These are phyloP conservation scores for Endocladia muricata DNA, from an alignment of 31 red algal species.

Conservation along the genomic window DNA sequence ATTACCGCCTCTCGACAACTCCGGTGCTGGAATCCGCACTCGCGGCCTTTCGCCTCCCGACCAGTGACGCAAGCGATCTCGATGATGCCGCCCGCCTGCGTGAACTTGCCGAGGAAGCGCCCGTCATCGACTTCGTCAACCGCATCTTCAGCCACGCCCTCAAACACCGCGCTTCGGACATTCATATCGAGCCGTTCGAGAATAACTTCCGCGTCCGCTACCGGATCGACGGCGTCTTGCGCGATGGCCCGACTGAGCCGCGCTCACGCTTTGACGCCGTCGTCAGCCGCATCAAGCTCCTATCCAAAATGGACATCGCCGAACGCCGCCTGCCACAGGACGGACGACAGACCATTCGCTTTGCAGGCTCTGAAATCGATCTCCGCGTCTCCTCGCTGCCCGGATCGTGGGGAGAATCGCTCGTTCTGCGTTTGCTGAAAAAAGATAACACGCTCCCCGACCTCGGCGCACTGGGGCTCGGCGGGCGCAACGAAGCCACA, in stretches of 20 bases:
- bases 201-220: background rate
- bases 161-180: background rate
- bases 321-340: constrained; percentile 15
- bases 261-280: background rate
- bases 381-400: constrained; percentile 20
- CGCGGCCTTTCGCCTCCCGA: background rate
- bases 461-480: background rate
- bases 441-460: background rate
- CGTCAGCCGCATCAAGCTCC: constrained; percentile 8
- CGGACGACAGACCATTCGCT: background rate
- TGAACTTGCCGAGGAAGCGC: background rate
- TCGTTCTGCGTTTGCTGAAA: constrained; percentile 19
- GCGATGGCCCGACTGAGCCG: background rate
- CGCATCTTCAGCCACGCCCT: background rate
- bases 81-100: background rate
- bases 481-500: background rate
- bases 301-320: constrained; percentile 13
- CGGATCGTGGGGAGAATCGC: background rate
- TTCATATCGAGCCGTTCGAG: background rate
- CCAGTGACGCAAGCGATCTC: background rate
- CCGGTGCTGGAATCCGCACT: background rate
- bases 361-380: constrained; percentile 5
- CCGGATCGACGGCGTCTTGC: constrained; percentile 17
- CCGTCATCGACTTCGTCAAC: background rate
- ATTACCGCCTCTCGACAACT: background rate